A percentile compares a stretch with the other conserved stretches of the same genome.
These are phyloP conservation scores for Lepidium sativum DNA, from an alignment of 345 rosid genomes.

Conservation along the genomic window DNA sequence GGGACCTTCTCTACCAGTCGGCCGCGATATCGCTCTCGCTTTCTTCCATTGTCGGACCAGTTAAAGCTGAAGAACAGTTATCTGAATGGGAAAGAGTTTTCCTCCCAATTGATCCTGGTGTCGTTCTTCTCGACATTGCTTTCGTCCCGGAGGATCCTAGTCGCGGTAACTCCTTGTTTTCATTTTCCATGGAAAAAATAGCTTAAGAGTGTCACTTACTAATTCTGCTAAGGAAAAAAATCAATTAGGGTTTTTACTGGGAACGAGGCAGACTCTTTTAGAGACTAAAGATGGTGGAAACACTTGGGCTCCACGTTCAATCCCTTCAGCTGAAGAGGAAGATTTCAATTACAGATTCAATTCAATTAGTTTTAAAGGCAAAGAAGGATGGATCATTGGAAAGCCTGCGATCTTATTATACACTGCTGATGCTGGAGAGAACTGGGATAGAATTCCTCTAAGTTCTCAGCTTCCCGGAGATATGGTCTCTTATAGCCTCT, in stretches of 20 bases:
- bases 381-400: conserved; percentile 95
- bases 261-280: conserved; percentile 83
- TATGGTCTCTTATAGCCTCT: conserved; percentile 35
- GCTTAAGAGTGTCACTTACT: background rate
- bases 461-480: conserved; percentile 96
- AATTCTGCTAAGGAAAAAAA: background rate
- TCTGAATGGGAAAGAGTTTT: conserved; percentile 73
- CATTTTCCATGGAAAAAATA: too few species aligned
- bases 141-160: conserved; percentile 70
- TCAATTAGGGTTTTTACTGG: conserved; percentile 60
- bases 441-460: conserved; percentile 77
- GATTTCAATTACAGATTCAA: conserved; percentile 95
- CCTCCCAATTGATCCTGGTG: conserved; percentile 83
- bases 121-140: conserved; percentile 89
- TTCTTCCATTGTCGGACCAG: conserved; percentile 20
- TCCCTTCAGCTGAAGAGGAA: conserved; percentile 89
- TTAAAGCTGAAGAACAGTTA: conserved; percentile 45
- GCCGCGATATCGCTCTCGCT: conserved; percentile 38
- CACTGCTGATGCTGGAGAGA: conserved; percentile 71
- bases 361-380: conserved; percentile 76
- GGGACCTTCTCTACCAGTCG: conserved; percentile 44
- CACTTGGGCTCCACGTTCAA: conserved; percentile 75
- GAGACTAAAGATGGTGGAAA: conserved; percentile 84
- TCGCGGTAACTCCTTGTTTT: conserved; percentile 38
- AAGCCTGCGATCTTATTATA: conserved; percentile 84